phyloP scores from a whole-genome alignment of 352 stramenopile species.

The Phytophthora sp. region DNA sequence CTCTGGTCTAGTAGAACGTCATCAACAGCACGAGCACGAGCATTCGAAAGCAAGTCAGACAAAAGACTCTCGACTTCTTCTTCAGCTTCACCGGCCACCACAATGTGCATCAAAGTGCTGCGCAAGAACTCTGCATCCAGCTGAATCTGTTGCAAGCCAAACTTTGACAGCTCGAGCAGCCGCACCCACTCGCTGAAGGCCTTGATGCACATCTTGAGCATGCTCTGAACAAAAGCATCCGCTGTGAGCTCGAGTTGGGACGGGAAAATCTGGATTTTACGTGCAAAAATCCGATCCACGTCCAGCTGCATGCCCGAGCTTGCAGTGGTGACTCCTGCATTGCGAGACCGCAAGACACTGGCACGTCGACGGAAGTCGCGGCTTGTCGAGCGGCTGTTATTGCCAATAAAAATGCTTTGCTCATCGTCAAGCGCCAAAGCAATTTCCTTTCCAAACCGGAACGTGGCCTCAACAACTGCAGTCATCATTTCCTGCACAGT shows the following conservation, averaged over 20 bases:
- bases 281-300: slow-evolving; percentile 86
- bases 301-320: slow-evolving; percentile 71
- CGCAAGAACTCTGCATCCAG: slow-evolving; percentile 81
- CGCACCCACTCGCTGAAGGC: slow-evolving; percentile 75
- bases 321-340: slow-evolving; percentile 36
- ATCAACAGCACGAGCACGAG: slow-evolving; percentile 63
- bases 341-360: slow-evolving; percentile 61
- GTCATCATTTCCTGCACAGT: slow-evolving; percentile 73
- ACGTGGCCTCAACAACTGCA: slow-evolving; percentile 60
- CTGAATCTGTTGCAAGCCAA: slow-evolving; percentile 81
- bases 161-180: slow-evolving; percentile 63
- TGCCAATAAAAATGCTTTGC: slow-evolving; percentile 54
- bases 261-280: slow-evolving; percentile 74
- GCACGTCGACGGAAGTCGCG: slow-evolving; percentile 71
- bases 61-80: slow-evolving; percentile 81
- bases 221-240: slow-evolving; percentile 68
- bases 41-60: slow-evolving; percentile 79
- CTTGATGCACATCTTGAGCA: slow-evolving; percentile 86
- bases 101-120: slow-evolving; percentile 55
- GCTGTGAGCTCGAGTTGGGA: slow-evolving; percentile 51
- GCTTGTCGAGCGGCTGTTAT: slow-evolving; percentile 52
- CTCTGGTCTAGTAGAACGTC: slow-evolving; percentile 86
- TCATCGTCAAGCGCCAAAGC: slow-evolving; percentile 68
- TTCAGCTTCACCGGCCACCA: slow-evolving; percentile 43
- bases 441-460: slow-evolving; percentile 66